phyloP scores from a whole-genome alignment of 257 asterid species.

The Solanum habrochaites region DNA sequence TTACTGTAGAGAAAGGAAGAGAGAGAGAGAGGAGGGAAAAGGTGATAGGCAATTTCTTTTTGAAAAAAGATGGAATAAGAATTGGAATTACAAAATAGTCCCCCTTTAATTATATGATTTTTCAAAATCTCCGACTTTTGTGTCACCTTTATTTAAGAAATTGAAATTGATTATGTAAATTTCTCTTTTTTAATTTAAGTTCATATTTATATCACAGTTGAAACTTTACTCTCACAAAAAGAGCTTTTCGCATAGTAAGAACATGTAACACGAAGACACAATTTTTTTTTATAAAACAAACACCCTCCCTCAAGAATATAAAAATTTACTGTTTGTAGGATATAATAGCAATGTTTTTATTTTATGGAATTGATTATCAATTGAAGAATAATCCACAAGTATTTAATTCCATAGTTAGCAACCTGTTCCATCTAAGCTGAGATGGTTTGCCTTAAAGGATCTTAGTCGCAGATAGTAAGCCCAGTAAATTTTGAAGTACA shows the following conservation, averaged over 20 bases:
- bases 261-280: neutral
- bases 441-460: neutral
- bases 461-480: neutral
- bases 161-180: neutral
- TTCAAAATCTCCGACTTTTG: neutral
- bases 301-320: neutral
- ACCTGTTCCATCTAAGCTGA: neutral
- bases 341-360: neutral
- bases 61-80: neutral
- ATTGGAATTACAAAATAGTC: neutral
- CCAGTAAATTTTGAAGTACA: neutral
- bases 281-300: too few species aligned
- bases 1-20: neutral
- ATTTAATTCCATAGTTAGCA: neutral
- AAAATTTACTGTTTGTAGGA: too few species aligned
- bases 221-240: neutral
- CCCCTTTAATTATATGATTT: neutral
- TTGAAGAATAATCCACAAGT: neutral
- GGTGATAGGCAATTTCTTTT: neutral
- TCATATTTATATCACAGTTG: neutral
- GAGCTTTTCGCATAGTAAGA: neutral
- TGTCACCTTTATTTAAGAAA: neutral
- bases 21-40: slow-evolving; percentile 9
- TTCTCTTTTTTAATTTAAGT: neutral
- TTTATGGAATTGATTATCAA: neutral